Percentiles rank a stretch among this genome's conserved stretches.
Evolutionary conservation across 2,329 filamentous ascomycete genomes (phyloP).

Genomic region (Bipolaris zeicola): DNA sequence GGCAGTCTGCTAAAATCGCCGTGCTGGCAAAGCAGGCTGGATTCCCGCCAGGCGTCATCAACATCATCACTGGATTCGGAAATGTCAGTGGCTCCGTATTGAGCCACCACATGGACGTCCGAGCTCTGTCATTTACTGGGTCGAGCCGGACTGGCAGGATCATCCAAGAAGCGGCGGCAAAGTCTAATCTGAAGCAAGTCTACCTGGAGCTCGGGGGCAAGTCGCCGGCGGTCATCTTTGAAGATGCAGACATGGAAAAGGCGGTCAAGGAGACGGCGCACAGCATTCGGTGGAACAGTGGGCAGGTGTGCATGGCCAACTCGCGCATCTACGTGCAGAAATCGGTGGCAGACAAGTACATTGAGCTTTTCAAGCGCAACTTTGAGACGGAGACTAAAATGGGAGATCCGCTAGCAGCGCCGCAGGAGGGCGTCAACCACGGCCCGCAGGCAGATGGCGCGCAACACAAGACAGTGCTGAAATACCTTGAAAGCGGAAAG

Average conservation of each 20-base stretch:
- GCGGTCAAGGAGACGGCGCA: conserved; percentile 62
- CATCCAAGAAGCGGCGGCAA: conserved; percentile 72
- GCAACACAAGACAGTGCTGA: conserved; percentile 56
- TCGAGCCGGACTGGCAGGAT: conserved; percentile 86
- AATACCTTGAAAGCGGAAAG: conserved; percentile 66
- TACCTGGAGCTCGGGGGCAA: conserved; percentile 87
- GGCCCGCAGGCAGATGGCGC: conserved; percentile 59
- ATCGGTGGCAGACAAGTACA: conserved; percentile 54
- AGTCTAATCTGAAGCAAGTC: conserved; percentile 83
- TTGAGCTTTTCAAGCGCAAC: conserved; percentile 48
- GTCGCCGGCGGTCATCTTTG: conserved; percentile 81
- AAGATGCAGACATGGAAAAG: conserved; percentile 78
- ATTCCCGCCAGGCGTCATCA: conserved; percentile 80
- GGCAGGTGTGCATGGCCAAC: conserved; percentile 66
- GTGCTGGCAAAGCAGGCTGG: conserved; percentile 78
- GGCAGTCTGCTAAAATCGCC: conserved; percentile 76
- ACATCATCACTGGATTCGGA: conserved; percentile 79
- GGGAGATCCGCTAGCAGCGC: conserved; percentile 68
- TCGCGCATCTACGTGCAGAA: conserved; percentile 64
- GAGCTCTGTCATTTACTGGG: conserved; percentile 82
- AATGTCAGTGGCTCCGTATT: conserved; percentile 78
- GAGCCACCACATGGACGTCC: conserved; percentile 79
- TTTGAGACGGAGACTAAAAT: conserved; percentile 33
- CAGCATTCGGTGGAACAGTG: conserved; percentile 61
- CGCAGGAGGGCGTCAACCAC: conserved; percentile 72